Evolutionary conservation across 768 basidiomycete species (phyloP), one percentile per base, ranked within the genome.

Genomic region (Tricholoma flavovirens): DNA sequence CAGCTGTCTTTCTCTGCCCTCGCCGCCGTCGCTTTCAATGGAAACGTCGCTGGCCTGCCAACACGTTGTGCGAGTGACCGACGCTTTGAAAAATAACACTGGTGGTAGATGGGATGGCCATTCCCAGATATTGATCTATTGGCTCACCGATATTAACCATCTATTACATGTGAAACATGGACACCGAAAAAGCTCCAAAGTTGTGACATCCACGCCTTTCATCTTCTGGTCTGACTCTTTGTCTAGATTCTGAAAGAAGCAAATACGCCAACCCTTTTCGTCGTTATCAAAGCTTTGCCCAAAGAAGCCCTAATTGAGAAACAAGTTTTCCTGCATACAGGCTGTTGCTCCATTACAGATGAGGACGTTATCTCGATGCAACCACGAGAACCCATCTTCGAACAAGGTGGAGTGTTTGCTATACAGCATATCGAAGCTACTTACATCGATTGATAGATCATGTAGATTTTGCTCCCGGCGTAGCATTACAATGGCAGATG

Each of bases 1-100:
- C 0, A 73, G 83, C 46, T 83, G 75, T 46, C 75, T 98, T 26
- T 66, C 77, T 1, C 73, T 98, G 2, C 87, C 94, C 8, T 70
- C 76, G 2, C 81, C 86, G 12, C 69, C 59, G 3, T 84, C 79
- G 9, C 66, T 90, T 52, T 71, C 81, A 0, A 64, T 74, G 10
- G 92, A 98, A 70, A 77, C 82, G 1, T 87, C 89, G 1, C 75
- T 98, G 7, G 79, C 82, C 1, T 78, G 84, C 40, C 95, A 98
- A 63, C 97, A 99, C 66, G 84, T 86, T 1, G 67, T 76, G 8
- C 82, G 91, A 45, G 79, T 98, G 26, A 70, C 80, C 0, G 70
- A 77, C 4, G 87, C 86, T 0, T 69, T 95, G 22, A 72, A 77
- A 60, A 76, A 73, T 35, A 80, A 70, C 42, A 72, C 77, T 10